Conservation (phyloP, 768 basidiomycete genomes). For the Kwoniella mangroviensis region DNA sequence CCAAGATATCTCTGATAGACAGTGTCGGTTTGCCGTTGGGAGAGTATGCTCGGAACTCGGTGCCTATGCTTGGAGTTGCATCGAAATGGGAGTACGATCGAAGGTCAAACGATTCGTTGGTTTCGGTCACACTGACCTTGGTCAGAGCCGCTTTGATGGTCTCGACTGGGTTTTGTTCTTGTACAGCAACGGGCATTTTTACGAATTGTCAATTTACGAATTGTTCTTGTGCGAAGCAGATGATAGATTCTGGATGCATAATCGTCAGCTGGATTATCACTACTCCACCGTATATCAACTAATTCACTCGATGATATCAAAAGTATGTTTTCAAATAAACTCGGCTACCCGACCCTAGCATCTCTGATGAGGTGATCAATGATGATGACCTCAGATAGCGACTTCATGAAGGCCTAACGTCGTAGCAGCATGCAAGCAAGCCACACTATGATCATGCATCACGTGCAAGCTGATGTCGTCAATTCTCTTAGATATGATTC, state of each 20-base stretch:
- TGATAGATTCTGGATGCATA: not conserved
- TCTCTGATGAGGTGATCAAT: not conserved
- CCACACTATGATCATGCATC: not conserved
- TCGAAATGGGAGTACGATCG: slow-evolving; percentile 40
- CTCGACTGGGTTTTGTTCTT: slow-evolving; percentile 20
- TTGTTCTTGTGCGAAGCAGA: not conserved
- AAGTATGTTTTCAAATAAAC: not conserved
- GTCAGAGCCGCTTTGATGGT: slow-evolving; percentile 28
- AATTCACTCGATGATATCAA: not conserved
- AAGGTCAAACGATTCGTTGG: slow-evolving; percentile 25
- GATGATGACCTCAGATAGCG: not conserved
- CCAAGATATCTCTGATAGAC: slow-evolving; percentile 30
- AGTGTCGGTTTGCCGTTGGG: slow-evolving; percentile 29
- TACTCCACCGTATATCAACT: too few relatives aligned
- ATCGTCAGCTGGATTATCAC: too few relatives aligned
- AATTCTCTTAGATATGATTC: slow-evolving; percentile 7
- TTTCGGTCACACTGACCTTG: slow-evolving; percentile 5
- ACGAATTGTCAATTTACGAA: not conserved
- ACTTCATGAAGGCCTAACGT: too few relatives aligned
- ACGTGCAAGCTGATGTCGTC: not conserved
- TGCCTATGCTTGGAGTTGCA: slow-evolving; percentile 65
- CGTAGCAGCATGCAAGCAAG: not conserved
- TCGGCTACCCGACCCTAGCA: not conserved
- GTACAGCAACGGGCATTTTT: slow-evolving; percentile 30
- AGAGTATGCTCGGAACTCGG: slow-evolving; percentile 59